These are phyloP conservation scores for Dryadomyces quercivorus DNA, from an alignment of 2,329 filamentous ascomycete species.

Conservation along the genomic window DNA sequence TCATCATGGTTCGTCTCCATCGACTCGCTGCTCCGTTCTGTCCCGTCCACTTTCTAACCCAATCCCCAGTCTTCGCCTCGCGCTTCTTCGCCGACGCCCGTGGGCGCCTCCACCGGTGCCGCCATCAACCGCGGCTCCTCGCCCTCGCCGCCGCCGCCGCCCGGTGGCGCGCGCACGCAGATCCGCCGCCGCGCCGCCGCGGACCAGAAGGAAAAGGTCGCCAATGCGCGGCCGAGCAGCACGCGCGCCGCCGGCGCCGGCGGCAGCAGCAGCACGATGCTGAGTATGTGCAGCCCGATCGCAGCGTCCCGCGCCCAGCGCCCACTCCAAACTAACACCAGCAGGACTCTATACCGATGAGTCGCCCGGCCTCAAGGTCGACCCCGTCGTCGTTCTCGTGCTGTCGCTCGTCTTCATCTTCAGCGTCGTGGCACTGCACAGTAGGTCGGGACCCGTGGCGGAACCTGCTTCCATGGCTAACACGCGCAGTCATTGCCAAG, in stretches of 20 bases:
- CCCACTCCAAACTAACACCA: too few species aligned
- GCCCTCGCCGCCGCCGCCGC: constrained; percentile 78
- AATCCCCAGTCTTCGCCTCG: constrained; percentile 41
- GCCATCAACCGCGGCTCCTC: constrained; percentile 61
- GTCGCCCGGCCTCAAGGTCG: constrained; percentile 92
- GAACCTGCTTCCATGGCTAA: background rate
- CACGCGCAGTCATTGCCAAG: constrained; percentile 13
- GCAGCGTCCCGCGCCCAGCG: too few species aligned
- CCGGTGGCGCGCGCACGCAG: constrained; percentile 87
- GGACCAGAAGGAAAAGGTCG: constrained; percentile 93
- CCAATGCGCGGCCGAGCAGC: constrained; percentile 84
- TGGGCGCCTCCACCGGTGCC: constrained; percentile 50
- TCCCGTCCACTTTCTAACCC: background rate
- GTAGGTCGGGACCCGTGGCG: constrained; percentile 41
- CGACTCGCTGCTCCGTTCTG: background rate
- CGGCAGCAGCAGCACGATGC: constrained; percentile 95
- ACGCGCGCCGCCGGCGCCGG: constrained; percentile 89
- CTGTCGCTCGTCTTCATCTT: constrained; percentile 98
- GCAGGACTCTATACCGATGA: constrained; percentile 93
- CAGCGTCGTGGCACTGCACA: constrained; percentile 92
- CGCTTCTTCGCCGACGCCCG: constrained; percentile 39
- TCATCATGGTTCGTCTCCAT: constrained; percentile 1
- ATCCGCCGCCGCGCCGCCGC: constrained; percentile 92
- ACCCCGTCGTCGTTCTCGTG: constrained; percentile 93
- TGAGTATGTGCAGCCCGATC: constrained; percentile 83